Base-by-base conservation (phyloP, 108 stramenopile species). In the Fistulifera solaris region DNA sequence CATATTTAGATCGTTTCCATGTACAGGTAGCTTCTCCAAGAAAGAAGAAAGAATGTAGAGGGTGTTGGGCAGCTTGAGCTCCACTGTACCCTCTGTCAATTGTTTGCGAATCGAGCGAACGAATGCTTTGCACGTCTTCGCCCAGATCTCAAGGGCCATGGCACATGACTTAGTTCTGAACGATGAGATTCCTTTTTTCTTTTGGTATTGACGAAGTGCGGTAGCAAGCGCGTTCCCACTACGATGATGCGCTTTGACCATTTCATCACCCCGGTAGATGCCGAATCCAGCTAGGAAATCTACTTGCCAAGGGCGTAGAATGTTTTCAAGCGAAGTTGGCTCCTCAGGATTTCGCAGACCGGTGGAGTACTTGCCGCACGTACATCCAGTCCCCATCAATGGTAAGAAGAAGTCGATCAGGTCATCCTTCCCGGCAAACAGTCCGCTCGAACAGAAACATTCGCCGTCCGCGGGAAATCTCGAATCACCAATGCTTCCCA, bases 241-340 rank as follows among this genome's bases (percentile, higher is more conserved):
- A 16, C 76, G 63, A 53, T 72, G 71, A 12, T 58, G 54, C 1
- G 71, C 76, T 56, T 77, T 77, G 22, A 79, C 73, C 0, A 75
- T 52, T 48, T 75, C 59, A 3, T 79, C 73, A 6, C 70, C 73
- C 5, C 56, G 51, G 25, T 31, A 21, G 31, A 88, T 72, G 11
- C 67, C 72, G 57, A 81, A 59, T 18, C 62, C 54, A 3, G 51
- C 41, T 1, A 88, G 51, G 54, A 81, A 88, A 27, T 63, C 65
- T 8, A 76, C 72, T 55, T 88, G 86, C 86, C 86, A 88, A 7
- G 70, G 68, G 24, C 86, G 75, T 23, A 88, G 40, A 21, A 88
- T 73, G 43, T 83, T 79, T 22, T 61, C 65, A 11, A 88, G 44
- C 0, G 73, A 31, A n/a, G 78, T 83, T 56, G 81, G 85, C 42